Evolutionary conservation across 2,329 filamentous ascomycete species (phyloP).

Genomic region (Hortaea werneckii): DNA sequence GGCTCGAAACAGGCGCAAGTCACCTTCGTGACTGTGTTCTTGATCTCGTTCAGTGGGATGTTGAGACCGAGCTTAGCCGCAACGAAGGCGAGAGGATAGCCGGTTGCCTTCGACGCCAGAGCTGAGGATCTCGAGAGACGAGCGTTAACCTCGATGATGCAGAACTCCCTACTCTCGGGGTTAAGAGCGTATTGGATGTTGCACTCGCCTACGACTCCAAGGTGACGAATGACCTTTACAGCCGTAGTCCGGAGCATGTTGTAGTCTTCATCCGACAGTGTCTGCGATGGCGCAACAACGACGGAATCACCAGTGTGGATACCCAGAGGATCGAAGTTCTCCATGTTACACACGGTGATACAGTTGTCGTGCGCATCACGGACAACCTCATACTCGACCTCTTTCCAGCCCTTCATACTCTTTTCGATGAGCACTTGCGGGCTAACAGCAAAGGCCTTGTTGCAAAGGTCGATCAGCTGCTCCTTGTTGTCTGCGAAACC

Average conservation of each 20-base stretch:
- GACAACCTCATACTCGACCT: slow-evolving; percentile 98
- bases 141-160: slow-evolving; percentile 98
- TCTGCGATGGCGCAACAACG: slow-evolving; percentile 94
- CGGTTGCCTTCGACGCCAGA: slow-evolving; percentile 90
- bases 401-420: slow-evolving; percentile 99
- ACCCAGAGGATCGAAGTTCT: slow-evolving; percentile 97
- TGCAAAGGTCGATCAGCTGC: slow-evolving; percentile 77
- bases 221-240: slow-evolving; percentile 91
- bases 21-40: slow-evolving; percentile 88
- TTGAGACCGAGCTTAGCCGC: slow-evolving; percentile 92
- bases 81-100: slow-evolving; percentile 91
- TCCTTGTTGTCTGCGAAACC: slow-evolving; percentile 85
- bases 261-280: slow-evolving; percentile 93
- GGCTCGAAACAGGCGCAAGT: slow-evolving; percentile 98
- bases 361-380: slow-evolving; percentile 94
- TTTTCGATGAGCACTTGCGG: slow-evolving; percentile 94
- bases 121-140: slow-evolving; percentile 91
- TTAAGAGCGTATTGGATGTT: slow-evolving; percentile 98
- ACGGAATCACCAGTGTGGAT: slow-evolving; percentile 98
- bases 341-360: slow-evolving; percentile 99
- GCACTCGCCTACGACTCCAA: slow-evolving; percentile 95
- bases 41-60: slow-evolving; percentile 92
- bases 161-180: slow-evolving; percentile 90
- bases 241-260: slow-evolving; percentile 98
- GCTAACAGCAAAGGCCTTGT: slow-evolving; percentile 88